These are phyloP conservation scores for Misopates orontium DNA, from an alignment of 257 asterid genomes.

Conservation along the genomic window DNA sequence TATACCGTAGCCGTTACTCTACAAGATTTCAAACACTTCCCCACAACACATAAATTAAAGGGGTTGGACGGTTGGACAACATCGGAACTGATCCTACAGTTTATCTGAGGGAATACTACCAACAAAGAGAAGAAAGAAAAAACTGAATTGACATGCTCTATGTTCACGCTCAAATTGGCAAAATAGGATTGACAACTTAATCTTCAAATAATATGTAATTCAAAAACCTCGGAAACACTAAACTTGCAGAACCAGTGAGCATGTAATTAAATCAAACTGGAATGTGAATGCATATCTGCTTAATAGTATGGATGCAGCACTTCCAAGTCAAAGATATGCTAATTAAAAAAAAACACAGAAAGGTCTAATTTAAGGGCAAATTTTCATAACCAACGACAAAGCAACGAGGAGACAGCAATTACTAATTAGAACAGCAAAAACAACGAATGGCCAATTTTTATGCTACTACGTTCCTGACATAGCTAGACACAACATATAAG, in stretches of 20 bases:
- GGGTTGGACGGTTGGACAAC: not conserved
- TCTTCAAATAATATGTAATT: not conserved
- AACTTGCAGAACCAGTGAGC: not conserved
- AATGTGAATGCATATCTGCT: not conserved
- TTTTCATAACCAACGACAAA: not conserved
- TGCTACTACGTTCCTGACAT: not conserved
- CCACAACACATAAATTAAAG: not conserved
- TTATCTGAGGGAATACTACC: too few species aligned
- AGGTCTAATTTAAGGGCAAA: too few species aligned
- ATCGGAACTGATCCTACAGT: not conserved
- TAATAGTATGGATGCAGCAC: not conserved
- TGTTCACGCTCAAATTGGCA: not conserved
- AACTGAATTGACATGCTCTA: not conserved
- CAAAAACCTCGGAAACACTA: not conserved
- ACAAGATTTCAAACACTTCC: constrained; percentile 23
- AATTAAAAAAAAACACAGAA: too few species aligned
- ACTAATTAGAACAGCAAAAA: not conserved
- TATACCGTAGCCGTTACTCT: not conserved
- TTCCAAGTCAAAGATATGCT: too few species aligned
- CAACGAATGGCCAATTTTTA: not conserved
- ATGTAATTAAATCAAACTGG: constrained; percentile 2
- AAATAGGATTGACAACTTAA: not conserved
- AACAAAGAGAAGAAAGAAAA: not conserved
- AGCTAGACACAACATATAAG: not conserved
- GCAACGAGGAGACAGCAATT: not conserved